Evolutionary conservation across 202 grass and related monocot species (phyloP).

Genomic region (Schoenoplectus tabernaemontani): DNA sequence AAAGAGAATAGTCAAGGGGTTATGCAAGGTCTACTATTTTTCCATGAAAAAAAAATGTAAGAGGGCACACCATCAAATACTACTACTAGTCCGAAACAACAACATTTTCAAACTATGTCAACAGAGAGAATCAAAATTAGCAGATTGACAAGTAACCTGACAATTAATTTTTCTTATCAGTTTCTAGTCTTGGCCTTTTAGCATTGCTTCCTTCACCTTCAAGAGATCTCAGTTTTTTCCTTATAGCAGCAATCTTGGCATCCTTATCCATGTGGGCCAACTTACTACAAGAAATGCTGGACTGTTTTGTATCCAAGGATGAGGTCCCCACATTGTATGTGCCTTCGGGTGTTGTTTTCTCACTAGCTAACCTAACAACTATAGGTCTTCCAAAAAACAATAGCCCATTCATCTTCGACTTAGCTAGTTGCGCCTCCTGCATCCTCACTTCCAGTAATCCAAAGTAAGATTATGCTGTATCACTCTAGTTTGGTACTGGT

Average conservation of each 20-base stretch:
- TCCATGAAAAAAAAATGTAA: neutral
- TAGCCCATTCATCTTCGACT: constrained; percentile 80
- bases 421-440: constrained; percentile 85
- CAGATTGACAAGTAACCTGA: neutral
- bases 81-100: neutral
- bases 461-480: constrained; percentile 50
- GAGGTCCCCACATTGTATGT: neutral
- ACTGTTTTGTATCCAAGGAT: constrained; percentile 29
- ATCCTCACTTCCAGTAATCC: constrained; percentile 81
- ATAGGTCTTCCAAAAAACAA: constrained; percentile 58
- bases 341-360: constrained; percentile 41
- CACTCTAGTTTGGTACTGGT: too few species aligned
- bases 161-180: neutral
- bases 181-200: constrained; percentile 56
- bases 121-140: neutral
- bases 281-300: constrained; percentile 33
- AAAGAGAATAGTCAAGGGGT: neutral
- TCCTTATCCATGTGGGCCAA: constrained; percentile 33
- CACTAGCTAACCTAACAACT: constrained; percentile 69
- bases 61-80: too few species aligned
- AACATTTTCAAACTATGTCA: neutral
- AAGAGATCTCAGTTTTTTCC: constrained; percentile 62
- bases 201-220: constrained; percentile 46
- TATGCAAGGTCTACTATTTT: neutral
- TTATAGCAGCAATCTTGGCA: constrained; percentile 82